Evolutionary conservation across 805 yeast genomes (phyloP).

Genomic region (Huiozyma naganishii): DNA sequence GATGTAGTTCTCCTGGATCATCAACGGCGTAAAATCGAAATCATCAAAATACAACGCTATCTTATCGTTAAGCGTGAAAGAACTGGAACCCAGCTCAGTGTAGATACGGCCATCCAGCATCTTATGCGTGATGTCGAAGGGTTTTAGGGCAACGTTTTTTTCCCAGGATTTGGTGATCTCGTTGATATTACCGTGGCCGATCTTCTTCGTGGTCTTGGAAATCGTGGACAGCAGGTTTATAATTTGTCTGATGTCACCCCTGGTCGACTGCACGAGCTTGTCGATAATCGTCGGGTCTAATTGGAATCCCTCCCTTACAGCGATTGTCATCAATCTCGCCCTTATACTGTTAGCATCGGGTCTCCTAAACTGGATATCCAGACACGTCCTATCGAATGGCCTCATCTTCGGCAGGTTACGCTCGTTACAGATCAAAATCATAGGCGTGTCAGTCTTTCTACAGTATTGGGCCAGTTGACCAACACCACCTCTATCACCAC

Average conservation of each 20-base stretch:
- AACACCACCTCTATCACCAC: conserved; percentile 98
- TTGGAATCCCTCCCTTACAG: conserved; percentile 71
- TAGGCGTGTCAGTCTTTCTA: conserved; percentile 74
- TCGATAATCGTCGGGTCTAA: conserved; percentile 74
- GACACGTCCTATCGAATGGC: conserved; percentile 77
- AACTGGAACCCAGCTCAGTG: conserved; percentile 32
- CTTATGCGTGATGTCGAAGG: conserved; percentile 77
- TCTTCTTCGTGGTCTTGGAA: conserved; percentile 54
- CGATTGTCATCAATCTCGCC: conserved; percentile 82
- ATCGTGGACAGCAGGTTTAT: conserved; percentile 82
- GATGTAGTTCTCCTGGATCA: conserved; percentile 91
- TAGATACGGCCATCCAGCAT: conserved; percentile 53
- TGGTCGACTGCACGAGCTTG: conserved; percentile 72
- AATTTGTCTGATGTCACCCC: conserved; percentile 89
- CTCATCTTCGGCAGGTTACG: conserved; percentile 89
- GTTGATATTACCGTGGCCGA: conserved; percentile 49
- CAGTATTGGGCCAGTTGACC: conserved; percentile 87
- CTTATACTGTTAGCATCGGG: conserved; percentile 77
- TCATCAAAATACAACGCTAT: conserved; percentile 88
- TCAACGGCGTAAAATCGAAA: conserved; percentile 85
- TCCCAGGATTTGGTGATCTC: conserved; percentile 66
- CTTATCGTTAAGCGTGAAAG: conserved; percentile 63
- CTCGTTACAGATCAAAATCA: conserved; percentile 90
- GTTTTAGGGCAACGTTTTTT: conserved; percentile 81
- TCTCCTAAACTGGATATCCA: conserved; percentile 76